A percentile compares a stretch with the other conserved stretches of the same genome.
These are phyloP conservation scores for Marasmius tenuissimus DNA, from an alignment of 1,284 basidiomycete species.

Conservation along the genomic window DNA sequence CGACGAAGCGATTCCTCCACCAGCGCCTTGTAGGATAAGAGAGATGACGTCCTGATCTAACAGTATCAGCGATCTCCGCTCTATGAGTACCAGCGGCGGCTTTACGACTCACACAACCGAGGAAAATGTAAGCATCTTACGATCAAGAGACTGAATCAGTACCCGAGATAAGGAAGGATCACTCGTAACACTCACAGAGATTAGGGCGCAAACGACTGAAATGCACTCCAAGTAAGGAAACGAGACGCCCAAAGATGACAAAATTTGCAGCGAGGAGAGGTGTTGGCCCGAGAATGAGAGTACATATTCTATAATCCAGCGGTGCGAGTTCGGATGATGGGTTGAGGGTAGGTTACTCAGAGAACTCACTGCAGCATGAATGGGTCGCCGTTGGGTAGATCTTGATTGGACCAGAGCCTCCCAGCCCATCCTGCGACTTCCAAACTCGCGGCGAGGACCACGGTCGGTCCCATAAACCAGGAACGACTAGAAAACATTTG, in stretches of 20 bases:
- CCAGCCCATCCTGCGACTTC: constrained; percentile 53
- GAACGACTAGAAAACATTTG: constrained; percentile 42
- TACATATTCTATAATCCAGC: constrained; percentile 28
- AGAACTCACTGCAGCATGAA: constrained; percentile 35
- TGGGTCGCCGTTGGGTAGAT: constrained; percentile 22
- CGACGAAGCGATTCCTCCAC: constrained; percentile 50
- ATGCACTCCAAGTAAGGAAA: constrained; percentile 35
- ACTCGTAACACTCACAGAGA: constrained; percentile 30
- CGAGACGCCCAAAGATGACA: constrained; percentile 43
- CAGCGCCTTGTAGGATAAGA: constrained; percentile 53
- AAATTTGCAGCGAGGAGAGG: constrained; percentile 49
- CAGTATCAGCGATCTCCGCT: not conserved
- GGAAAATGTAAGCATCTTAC: constrained; percentile 51
- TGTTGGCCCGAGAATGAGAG: constrained; percentile 44
- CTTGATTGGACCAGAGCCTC: constrained; percentile 35
- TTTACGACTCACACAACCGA: constrained; percentile 36
- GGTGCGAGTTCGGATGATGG: not conserved
- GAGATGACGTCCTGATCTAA: constrained; percentile 43
- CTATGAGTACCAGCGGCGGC: no score
- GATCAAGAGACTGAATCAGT: not conserved
- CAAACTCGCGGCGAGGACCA: constrained; percentile 44
- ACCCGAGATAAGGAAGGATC: not conserved
- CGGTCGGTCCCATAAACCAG: constrained; percentile 57
- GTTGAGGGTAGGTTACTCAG: not conserved
- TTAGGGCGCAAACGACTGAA: constrained; percentile 41